phyloP scores from a whole-genome alignment of 345 rosid genomes.

The Melaleuca alternifolia region DNA sequence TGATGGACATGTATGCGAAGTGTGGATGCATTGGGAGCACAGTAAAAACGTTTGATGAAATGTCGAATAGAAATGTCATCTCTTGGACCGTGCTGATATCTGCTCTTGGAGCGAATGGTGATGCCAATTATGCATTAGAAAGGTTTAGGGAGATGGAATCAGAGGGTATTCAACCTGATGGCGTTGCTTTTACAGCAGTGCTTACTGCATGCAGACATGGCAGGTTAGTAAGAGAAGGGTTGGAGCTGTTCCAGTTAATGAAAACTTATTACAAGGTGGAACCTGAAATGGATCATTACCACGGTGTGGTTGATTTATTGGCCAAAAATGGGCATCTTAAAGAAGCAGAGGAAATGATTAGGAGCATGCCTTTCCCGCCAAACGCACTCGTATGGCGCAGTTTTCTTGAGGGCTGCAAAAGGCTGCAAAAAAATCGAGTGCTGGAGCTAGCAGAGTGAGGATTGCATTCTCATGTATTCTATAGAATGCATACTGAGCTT shows the following conservation, averaged over 20 bases:
- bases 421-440: not conserved
- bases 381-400: constrained; percentile 58
- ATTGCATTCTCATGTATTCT: not conserved
- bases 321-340: constrained; percentile 43
- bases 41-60: constrained; percentile 31
- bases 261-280: constrained; percentile 33
- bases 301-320: constrained; percentile 59
- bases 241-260: constrained; percentile 55
- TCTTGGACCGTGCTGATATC: constrained; percentile 82
- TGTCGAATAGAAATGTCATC: constrained; percentile 43
- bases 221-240: constrained; percentile 65
- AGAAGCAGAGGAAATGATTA: constrained; percentile 61
- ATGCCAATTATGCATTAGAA: constrained; percentile 43
- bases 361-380: constrained; percentile 65
- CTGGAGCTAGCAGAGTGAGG: not conserved
- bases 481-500: not conserved
- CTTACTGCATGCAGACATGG: constrained; percentile 71
- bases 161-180: constrained; percentile 56
- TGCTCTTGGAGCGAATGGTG: constrained; percentile 61
- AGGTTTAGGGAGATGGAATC: constrained; percentile 46
- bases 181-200: constrained; percentile 52
- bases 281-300: constrained; percentile 71
- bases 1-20: constrained; percentile 92
- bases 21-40: constrained; percentile 52
- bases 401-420: constrained; percentile 66